Evolutionary conservation across 805 yeast species (phyloP).

Genomic region (Monosporozyma yasuniensis): DNA sequence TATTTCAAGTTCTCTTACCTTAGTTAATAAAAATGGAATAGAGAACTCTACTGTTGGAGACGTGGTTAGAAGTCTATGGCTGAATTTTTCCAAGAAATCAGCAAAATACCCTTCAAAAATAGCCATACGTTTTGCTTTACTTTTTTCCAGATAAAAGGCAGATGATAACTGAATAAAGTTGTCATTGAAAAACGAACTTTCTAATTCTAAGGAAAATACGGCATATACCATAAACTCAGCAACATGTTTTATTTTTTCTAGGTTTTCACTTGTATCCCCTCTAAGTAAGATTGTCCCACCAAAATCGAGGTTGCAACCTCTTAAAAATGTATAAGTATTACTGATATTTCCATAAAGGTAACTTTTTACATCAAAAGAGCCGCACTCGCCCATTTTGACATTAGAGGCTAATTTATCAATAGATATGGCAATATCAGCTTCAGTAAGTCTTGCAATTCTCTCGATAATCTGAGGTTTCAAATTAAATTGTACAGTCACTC

Average conservation of each 20-base stretch:
- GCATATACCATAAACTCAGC: constrained; percentile 74
- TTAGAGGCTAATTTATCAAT: constrained; percentile 72
- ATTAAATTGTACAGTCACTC: constrained; percentile 72
- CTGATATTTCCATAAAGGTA: constrained; percentile 46
- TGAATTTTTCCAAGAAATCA: constrained; percentile 34
- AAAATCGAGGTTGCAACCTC: constrained; percentile 61
- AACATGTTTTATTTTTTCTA: constrained; percentile 65
- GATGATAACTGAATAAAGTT: constrained; percentile 48
- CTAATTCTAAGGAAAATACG: constrained; percentile 70
- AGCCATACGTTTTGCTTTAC: constrained; percentile 12
- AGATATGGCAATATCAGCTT: constrained; percentile 77
- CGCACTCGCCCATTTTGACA: constrained; percentile 70
- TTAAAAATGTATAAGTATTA: constrained; percentile 69
- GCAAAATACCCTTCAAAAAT: constrained; percentile 27
- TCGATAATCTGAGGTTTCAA: constrained; percentile 76
- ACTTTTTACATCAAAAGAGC: constrained; percentile 58
- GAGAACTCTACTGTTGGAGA: constrained; percentile 79
- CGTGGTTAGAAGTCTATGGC: constrained; percentile 55
- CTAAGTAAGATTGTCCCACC: constrained; percentile 87
- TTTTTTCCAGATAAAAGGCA: constrained; percentile 26
- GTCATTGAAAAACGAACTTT: constrained; percentile 63
- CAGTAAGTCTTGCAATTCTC: constrained; percentile 67
- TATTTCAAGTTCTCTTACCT: constrained; percentile 46
- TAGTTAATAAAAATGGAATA: constrained; percentile 52
- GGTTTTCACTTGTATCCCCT: constrained; percentile 56